Conservation (phyloP, 2,329 filamentous ascomycete species). For the Coniella vitis region DNA sequence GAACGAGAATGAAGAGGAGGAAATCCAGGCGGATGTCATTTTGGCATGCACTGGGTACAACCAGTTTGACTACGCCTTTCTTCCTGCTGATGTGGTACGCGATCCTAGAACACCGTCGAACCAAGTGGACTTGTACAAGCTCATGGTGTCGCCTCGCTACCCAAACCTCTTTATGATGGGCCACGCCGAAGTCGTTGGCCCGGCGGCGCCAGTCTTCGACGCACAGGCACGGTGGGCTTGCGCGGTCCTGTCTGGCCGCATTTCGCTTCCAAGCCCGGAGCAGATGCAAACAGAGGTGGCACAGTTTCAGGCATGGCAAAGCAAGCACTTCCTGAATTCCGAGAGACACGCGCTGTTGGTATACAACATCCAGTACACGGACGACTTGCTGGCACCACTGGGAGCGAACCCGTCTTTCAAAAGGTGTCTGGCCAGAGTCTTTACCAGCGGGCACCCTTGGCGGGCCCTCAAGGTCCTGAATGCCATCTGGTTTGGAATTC, state of each 20-base stretch:
- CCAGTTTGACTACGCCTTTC: conserved; percentile 22
- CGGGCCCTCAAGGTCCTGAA: conserved; percentile 23
- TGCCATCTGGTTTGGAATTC: conserved; percentile 30
- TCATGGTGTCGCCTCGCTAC: conserved; percentile 25
- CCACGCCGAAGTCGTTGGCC: conserved; percentile 25
- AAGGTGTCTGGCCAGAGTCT: conserved; percentile 22
- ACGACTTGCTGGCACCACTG: conserved; percentile 27
- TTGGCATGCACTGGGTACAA: conserved; percentile 29
- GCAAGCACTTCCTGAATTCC: conserved; percentile 24
- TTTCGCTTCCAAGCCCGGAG: conserved; percentile 21
- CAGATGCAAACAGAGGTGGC: conserved; percentile 24
- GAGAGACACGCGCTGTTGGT: conserved; percentile 25
- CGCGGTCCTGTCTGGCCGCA: conserved; percentile 22
- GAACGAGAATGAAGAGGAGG: conserved; percentile 18
- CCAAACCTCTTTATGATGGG: conserved; percentile 29
- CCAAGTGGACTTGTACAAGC: conserved; percentile 27
- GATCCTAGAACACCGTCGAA: conserved; percentile 18
- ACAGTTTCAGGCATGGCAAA: conserved; percentile 22
- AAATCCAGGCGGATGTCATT: conserved; percentile 26
- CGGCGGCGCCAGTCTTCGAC: conserved; percentile 26
- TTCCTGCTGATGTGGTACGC: conserved; percentile 22
- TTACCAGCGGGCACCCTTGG: conserved; percentile 22
- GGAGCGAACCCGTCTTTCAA: conserved; percentile 26
- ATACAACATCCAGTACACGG: conserved; percentile 26
- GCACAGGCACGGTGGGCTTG: conserved; percentile 29